Percentiles rank a stretch among this genome's conserved stretches.
Conservation (phyloP, 306 rosid species). For the Amphicarpaea edgeworthii region DNA sequence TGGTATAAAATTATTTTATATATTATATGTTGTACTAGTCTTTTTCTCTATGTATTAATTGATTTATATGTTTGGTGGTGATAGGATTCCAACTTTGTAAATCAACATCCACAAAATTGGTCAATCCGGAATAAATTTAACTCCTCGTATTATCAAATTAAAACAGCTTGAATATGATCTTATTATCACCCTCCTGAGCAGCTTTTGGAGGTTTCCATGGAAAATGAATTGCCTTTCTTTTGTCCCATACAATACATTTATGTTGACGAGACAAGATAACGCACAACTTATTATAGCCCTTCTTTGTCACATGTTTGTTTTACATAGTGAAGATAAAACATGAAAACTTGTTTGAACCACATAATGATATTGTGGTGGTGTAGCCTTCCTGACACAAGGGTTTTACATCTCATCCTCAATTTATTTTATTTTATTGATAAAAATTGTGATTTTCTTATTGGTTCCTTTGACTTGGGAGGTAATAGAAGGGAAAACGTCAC, state of each 20-base stretch:
- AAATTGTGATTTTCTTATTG: slow-evolving; percentile 19
- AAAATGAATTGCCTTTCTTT: not conserved
- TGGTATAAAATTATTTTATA: too few relatives aligned
- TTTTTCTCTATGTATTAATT: too few relatives aligned
- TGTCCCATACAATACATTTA: not conserved
- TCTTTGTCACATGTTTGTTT: not conserved
- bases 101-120: not conserved
- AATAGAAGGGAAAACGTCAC: not conserved
- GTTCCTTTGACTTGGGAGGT: slow-evolving; percentile 9
- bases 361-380: not conserved
- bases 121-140: slow-evolving; percentile 7
- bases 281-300: not conserved
- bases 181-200: not conserved
- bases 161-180: too few relatives aligned
- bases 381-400: not conserved
- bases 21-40: too few relatives aligned
- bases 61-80: too few relatives aligned
- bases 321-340: not conserved
- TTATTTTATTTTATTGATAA: not conserved
- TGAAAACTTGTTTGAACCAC: not conserved
- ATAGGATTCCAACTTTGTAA: too few relatives aligned
- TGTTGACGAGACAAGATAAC: not conserved
- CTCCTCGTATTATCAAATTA: not conserved
- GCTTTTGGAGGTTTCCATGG: not conserved
- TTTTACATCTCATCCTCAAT: not conserved